Base-by-base conservation (phyloP, 208 protist genomes). In the Tetramitus jugosus region DNA sequence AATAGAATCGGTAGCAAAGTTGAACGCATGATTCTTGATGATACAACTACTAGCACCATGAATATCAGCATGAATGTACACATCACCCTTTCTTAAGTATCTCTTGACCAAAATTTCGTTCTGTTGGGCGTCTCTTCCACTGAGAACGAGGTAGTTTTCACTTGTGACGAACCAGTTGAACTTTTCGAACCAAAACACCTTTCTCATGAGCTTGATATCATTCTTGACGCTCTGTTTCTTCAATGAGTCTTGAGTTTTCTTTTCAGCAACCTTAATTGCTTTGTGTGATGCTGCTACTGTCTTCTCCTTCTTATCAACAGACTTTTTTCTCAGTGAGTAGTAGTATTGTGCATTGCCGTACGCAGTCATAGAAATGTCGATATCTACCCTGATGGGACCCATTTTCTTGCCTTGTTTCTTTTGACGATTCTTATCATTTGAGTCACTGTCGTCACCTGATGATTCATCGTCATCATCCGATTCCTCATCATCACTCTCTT, bases 111-210 rank as follows among this genome's bases (percentile, higher is more conserved):
- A 83, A 23, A 97, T 42, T 80, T 99, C 96, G 67, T 98, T 98
- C 79, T 95, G 94, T 81, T 96, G 91, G 49, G 82, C 82, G 80
- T 99, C 96, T 65, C 91, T 88, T 33, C 96, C 95, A 20, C 86
- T 85, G 3, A 98, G 78, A n/a, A 97, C 94, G 7, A 98, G 79
- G 76, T 97, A 96, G 46, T 96, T 96, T 45, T 95, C 91, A 10
- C 87, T 90, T 0, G 92, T 94, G 79, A 98, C 91, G 81, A 98
- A 99, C 95, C 95, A 99, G 53, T 89, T 76, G 68, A 98, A 98
- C 84, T 98, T 98, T 74, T 99, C 97, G 90, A 97, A 99, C 96
- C 96, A 99, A 49, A 87, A 88, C 8, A 88, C 79, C 80, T 90
- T 90, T 37, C 97, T 87, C 76, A 94, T 86, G 46, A 87, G 83